Evolutionary conservation across 495 filamentous ascomycete genomes (phyloP), one percentile per base, ranked within the genome.

Genomic region (Lindgomyces ingoldianus): DNA sequence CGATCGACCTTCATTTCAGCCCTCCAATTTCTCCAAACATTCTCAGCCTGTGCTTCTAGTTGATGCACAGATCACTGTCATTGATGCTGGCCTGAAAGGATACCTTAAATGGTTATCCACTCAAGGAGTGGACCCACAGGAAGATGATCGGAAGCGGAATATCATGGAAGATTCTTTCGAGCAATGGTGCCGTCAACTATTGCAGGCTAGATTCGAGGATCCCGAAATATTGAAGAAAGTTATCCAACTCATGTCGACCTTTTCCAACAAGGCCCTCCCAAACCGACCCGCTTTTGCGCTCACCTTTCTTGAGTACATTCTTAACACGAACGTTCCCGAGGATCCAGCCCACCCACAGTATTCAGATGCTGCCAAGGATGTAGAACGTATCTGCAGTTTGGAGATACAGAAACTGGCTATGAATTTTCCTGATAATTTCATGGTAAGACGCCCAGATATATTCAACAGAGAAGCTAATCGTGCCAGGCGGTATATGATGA

Each of bases 21-120:
- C 85, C 61, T 80, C 84, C 68, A 85, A 77, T 10, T 98, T 96
- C 75, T 85, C 82, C n/a, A 95, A 92, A 72, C 88, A 82, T 39
- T 92, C 91, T 0, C 80, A 87, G 52, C 82, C 87, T 30, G 81
- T 91, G 2, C 83, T 98, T 70, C 84, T 84, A 11, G 85, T 93
- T 2, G 94, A 98, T 74, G 89, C 91, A 9, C 91, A 96, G 65
- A 91, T 91, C 60, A 89, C 89, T 3, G 89, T 97, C 3, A 87
- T 97, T 0, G 91, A 96, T 74, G 89, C 92, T n/a, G 89, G 90
- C 4, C 75, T 98, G 44, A 96, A 91, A 72, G 94, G 94, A 6
- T 96, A 89, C 67, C 83, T 86, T 56, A 91, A 88, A 74, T 97
- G 92, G 92, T 78, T 88, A 45, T 74, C 80, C 11, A 69, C 74